These are phyloP conservation scores for Fagopyrum esculentum DNA, from an alignment of 148 eudicot species.

Conservation along the genomic window DNA sequence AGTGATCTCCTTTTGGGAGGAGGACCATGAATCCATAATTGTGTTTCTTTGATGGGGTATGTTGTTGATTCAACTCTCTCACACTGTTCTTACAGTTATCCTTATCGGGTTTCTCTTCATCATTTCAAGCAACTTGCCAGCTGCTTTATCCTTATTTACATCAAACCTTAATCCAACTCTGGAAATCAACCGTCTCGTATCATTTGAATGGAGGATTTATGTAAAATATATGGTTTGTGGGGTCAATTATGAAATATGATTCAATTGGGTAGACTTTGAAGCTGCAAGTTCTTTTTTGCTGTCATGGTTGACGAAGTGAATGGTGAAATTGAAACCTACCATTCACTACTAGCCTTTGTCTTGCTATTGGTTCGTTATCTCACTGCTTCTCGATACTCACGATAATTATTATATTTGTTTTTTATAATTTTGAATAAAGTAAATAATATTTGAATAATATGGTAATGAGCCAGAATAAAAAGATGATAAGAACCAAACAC, in stretches of 20 bases:
- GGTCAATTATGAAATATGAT: too few relatives aligned
- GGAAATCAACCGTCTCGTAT: background rate
- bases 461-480: background rate
- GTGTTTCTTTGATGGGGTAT: constrained; percentile 11
- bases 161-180: background rate
- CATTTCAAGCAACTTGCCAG: background rate
- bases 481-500: background rate
- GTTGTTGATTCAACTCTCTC: background rate
- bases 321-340: background rate
- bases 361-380: background rate
- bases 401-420: too few relatives aligned
- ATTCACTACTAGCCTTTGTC: background rate
- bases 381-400: too few relatives aligned
- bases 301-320: constrained; percentile 1
- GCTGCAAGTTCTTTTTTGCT: background rate
- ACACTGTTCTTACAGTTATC: background rate
- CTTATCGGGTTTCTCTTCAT: background rate
- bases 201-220: too few relatives aligned
- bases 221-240: too few relatives aligned
- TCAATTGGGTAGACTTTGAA: background rate
- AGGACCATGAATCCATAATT: background rate
- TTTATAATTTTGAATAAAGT: too few relatives aligned
- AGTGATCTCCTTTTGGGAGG: background rate
- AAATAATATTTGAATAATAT: too few relatives aligned
- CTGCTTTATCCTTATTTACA: background rate